phyloP scores from a whole-genome alignment of 805 yeast genomes.

The Spencermartinsiella europaea region DNA sequence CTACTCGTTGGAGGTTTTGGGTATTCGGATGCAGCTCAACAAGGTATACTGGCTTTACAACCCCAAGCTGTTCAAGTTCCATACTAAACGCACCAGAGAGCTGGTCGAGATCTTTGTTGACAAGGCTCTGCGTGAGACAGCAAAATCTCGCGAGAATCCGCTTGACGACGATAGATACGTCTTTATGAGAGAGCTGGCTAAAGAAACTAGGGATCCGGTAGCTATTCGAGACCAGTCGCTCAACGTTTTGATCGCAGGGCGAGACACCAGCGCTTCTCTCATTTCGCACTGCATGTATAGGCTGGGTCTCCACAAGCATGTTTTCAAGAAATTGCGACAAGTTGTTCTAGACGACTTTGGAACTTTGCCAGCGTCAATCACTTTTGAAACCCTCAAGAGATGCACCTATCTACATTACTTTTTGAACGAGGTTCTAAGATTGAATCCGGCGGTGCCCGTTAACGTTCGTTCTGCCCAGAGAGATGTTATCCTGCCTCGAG shows the following conservation, averaged over 20 bases:
- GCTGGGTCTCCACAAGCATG: conserved; percentile 37
- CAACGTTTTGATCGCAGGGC: conserved; percentile 48
- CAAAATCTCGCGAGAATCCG: conserved; percentile 20
- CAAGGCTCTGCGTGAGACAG: conserved; percentile 28
- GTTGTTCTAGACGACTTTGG: conserved; percentile 36
- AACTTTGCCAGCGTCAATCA: conserved; percentile 23
- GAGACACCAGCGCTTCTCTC: conserved; percentile 51
- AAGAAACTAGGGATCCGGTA: conserved; percentile 43
- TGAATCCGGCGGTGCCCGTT: conserved; percentile 48
- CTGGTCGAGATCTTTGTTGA: conserved; percentile 37
- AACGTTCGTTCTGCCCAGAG: conserved; percentile 43
- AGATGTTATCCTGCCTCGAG: conserved; percentile 46
- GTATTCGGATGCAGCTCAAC: conserved; percentile 25
- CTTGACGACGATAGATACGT: conserved; percentile 37
- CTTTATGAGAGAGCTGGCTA: conserved; percentile 44
- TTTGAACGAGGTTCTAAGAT: conserved; percentile 44
- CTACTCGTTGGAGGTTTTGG: conserved; percentile 15
- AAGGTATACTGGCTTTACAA: conserved; percentile 29
- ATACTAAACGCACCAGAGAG: no score
- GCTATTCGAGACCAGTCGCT: conserved; percentile 48
- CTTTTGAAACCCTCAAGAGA: conserved; percentile 45
- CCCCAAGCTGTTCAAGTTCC: conserved; percentile 31
- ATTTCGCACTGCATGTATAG: conserved; percentile 42
- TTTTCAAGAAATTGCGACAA: conserved; percentile 33
- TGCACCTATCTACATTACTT: conserved; percentile 44